Base-by-base conservation (phyloP, 2,329 filamentous ascomycete species). In the Cladophialophora chaetospira region DNA sequence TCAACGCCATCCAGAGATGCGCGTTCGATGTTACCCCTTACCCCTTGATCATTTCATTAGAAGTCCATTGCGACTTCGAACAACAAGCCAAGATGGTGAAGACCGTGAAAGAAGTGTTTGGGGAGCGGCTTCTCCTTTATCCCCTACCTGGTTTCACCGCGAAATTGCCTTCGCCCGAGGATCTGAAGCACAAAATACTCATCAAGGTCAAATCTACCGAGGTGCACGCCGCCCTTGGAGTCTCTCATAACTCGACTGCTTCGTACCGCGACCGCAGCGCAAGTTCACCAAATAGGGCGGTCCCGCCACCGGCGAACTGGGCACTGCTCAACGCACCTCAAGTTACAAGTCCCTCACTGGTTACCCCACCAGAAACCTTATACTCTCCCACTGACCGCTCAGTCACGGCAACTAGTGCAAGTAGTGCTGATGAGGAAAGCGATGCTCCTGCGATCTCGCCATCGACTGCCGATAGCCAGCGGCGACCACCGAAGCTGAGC, bases 181-280 rank as follows among this genome's bases (percentile, higher is more conserved):
- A 97, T 65, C 79, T 99, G 44, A 89, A 88, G 75, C 80, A 88
- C 66, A 87, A 87, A 38, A 90, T 97, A 55, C 78, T 99, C 54
- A 87, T 97, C 79, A 99, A 99, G 72, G 94, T 97, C 61, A 99
- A 97, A 74, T 88, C 89, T 63, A 86, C 89, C 5, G 80, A 84
- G 64, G 79, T 82, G 43, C 73, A 69, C 10, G 76, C 79, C 40
- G 77, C 82, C 46, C 76, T 71, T 9, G 73, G 75, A 25, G 73
- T 69, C 56, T 73, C 72, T 47, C 73, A 76, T 15, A 78, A 80
- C 44, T 65, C 73, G 8, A 60, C 63, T 21, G 64, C 65, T 8
- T 61, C 66, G 49, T 71, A 72, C n/a, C 75, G 77, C 33, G 75
- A 83, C 61, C 80, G 83, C 57, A 96, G 92, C 73, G 78, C 95